These are phyloP conservation scores for Phytophthora ohioensis DNA, from an alignment of 352 stramenopile genomes.

Conservation along the genomic window DNA sequence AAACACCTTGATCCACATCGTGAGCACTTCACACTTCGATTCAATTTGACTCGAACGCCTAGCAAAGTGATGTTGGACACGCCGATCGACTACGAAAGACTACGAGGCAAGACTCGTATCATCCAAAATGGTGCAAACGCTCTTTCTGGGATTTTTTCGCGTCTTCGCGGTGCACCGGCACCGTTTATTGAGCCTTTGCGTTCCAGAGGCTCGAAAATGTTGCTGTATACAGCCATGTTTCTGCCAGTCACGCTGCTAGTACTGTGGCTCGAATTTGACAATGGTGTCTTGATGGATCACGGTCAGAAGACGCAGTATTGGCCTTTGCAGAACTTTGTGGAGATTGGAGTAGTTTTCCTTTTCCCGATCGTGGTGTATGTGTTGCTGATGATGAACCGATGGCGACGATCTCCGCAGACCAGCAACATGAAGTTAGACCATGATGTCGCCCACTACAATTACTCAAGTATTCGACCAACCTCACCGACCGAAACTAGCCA, in stretches of 20 bases:
- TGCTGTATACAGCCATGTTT: conserved; percentile 44
- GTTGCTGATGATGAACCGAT: conserved; percentile 33
- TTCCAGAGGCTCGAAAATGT: conserved; percentile 31
- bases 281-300: conserved; percentile 42
- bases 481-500: conserved; percentile 14
- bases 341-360: conserved; percentile 48
- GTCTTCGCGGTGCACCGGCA: conserved; percentile 14
- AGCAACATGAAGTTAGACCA: conserved; percentile 16
- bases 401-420: background rate
- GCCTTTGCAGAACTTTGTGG: conserved; percentile 59
- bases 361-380: conserved; percentile 39
- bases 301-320: conserved; percentile 52
- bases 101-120: conserved; percentile 22
- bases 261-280: conserved; percentile 49
- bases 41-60: conserved; percentile 45
- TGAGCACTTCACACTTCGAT: conserved; percentile 33
- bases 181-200: conserved; percentile 51
- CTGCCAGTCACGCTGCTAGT: conserved; percentile 33
- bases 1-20: conserved; percentile 36
- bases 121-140: background rate
- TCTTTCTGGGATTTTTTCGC: background rate
- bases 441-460: conserved; percentile 17
- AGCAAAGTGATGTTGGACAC: conserved; percentile 29
- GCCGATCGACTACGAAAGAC: conserved; percentile 37
- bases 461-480: conserved; percentile 30